Base-by-base conservation (phyloP, 1,284 basidiomycete species). In the Stygiomarasmius scandens region DNA sequence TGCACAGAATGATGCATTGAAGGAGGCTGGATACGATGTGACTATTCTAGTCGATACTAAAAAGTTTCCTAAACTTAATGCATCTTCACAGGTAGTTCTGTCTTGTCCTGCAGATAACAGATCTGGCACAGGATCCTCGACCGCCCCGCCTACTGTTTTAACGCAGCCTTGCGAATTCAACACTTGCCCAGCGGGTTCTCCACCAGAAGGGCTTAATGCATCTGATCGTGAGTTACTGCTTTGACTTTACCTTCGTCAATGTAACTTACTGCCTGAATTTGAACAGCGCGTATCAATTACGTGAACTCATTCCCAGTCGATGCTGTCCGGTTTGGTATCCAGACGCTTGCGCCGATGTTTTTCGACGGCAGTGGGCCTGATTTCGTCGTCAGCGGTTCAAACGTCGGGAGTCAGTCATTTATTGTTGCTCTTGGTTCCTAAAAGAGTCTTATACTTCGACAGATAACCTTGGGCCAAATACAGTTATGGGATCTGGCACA, bases 371-470 rank as follows among this genome's bases (percentile, higher is more conserved):
- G 57, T 1, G 61, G 62, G n/a, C 77, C 77, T 2, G 77, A 78
- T 47, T 69, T 80, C 47, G 70, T 79, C 9, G 71, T 80, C 8
- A 71, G 73, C 52, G 77, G 77, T 0, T 76, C 77, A 0, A 79
- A 79, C 58, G 70, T 76, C 10, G 77, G 77, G 14, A 69, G 70
- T 71, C 62, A 64, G 69, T 65, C 10, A n/a, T 22, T 34, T 20
- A 45, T 14, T 23, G 19, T 8, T 20, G 9, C 16, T 24, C 20
- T 19, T 27, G 24, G n/a, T 5, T 16, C 36, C 19, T 44, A 50
- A 11, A n/a, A n/a, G n/a, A n/a, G n/a, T n/a, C n/a, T n/a, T n/a
- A n/a, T 25, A 20, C 38, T 24, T 38, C 25, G n/a, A 23, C 53
- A 74, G 74, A 63, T 49, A 75, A 76, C 60, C 63, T 73, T 11